phyloP scores from a whole-genome alignment of 176 grass and related monocot species.

The Oryza punctata region DNA sequence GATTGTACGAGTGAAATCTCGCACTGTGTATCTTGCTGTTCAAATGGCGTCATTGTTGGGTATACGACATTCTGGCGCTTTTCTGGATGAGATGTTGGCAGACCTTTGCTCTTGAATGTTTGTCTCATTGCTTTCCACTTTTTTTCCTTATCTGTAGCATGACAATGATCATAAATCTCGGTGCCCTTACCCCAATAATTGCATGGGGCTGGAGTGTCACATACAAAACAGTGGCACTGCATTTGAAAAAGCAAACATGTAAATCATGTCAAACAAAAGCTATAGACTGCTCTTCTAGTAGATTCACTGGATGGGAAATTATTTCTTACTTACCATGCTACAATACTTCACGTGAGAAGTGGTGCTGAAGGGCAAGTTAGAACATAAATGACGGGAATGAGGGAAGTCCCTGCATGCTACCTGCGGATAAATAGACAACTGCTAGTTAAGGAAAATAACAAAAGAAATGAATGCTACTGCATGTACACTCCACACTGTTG shows the following conservation, averaged over 20 bases:
- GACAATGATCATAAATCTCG: conserved; percentile 61
- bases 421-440: conserved; percentile 46
- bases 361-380: conserved; percentile 74
- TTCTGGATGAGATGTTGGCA: conserved; percentile 39
- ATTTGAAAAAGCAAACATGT: conserved; percentile 48
- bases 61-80: conserved; percentile 30
- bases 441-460: conserved; percentile 11
- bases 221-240: conserved; percentile 99
- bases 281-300: conserved; percentile 10
- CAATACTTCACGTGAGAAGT: conserved; percentile 80
- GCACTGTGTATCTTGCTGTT: conserved; percentile 34
- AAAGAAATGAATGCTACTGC: conserved; percentile 1
- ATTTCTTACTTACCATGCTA: conserved; percentile 61
- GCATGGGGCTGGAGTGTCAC: conserved; percentile 85
- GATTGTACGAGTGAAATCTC: conserved; percentile 25
- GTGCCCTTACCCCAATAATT: conserved; percentile 66
- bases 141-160: conserved; percentile 78
- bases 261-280: not conserved
- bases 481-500: conserved; percentile 1
- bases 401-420: conserved; percentile 95
- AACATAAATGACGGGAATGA: conserved; percentile 88
- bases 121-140: conserved; percentile 67
- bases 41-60: conserved; percentile 24
- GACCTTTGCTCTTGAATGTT: conserved; percentile 45
- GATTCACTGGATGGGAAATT: not conserved